Evolutionary conservation across 2,329 filamentous ascomycete species (phyloP), one percentile per base, ranked within the genome.

Genomic region (Orbilia ellipsospora): DNA sequence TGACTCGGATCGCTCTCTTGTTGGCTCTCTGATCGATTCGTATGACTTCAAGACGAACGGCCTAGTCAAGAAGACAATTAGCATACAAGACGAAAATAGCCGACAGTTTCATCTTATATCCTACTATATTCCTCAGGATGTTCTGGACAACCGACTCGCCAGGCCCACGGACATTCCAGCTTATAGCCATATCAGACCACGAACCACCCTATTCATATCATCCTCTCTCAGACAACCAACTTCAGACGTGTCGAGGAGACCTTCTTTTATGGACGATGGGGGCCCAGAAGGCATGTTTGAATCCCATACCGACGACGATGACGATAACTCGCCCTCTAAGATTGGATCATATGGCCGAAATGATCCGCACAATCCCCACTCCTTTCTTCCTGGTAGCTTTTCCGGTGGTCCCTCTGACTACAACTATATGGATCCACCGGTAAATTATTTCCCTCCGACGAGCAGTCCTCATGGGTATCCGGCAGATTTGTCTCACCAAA

Each of bases 61-160:
- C 0, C 83, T 97, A 48, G 88, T 97, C 77, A 97, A 97, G 86
- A 97, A 97, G 85, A 97, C 93, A 0, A 93, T 97, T 82, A 94
- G 90, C 79, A 88, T 97, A 45, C 89, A 87, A 1, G 89, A 90
- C 60, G 86, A 90, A 26, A 90, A 90, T 1, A 87, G 93, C 1
- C 89, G 89, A 1, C 72, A 75, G 12, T 93, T 96, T 80, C 93
- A 96, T 80, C 84, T 97, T 61, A 93, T 97, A 48, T 94, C 91
- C 15, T 97, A 97, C 81, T 97, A 97, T 84, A 92, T 85, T 51
- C 86, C 94, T 10, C 88, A 92, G 4, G 93, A 97, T 80, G 91
- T 93, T n/a, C 86, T 89, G 78, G 84, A 85, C 54, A 85, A 86
- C n/a, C 82, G 81, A 15, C 84, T 94, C 10, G 83, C 81, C 28